Base-by-base conservation (phyloP, 2,329 filamentous ascomycete genomes). In the Microcyclosporella mali region DNA sequence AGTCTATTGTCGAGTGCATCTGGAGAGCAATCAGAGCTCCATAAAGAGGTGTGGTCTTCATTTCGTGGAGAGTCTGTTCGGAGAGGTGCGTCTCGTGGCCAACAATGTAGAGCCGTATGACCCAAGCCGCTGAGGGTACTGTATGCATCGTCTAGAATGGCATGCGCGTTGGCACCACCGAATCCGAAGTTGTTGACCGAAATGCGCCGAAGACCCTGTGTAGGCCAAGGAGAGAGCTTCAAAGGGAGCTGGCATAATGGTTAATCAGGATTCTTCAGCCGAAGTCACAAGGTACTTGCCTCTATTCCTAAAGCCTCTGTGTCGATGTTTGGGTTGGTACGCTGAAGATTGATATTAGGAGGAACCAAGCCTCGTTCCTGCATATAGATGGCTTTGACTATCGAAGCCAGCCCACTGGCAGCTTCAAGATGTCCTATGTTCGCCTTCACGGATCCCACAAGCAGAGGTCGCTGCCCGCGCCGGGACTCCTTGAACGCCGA, bases 401-500 rank as follows among this genome's bases (percentile, higher is more conserved):
- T 16, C 4, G 40, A 45, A 11, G 45, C 45, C 3, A 55, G 15
- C 12, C 50, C 50, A 15, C 34, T 30, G 3, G 49, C 41, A 11
- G 29, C 49, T 31, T 53, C 51, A 1, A 37, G 25, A 19, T 53
- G 51, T 1, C 51, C 51, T 10, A 56, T 32, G 33, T 75, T 61
- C 0, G 71, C 75, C 2, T 55, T 53, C 1, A 52, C 59, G 7
- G 51, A 45, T 41, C 34, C 21, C 3, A 37, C 12, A 3, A 8
- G 27, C 21, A 37, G 18, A 4, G 16, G 16, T 3, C 15, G 12
- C 10, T 6, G 10, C 3, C 14, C 9, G 8, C 34, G 6, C 10
- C 33, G 27, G 11, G 28, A 6, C 11, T 18, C 8, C 9, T 8
- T 18, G 37, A 47, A 40, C 2, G 37, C 34, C 6, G 12, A 6